Evolutionary conservation across 805 yeast genomes (phyloP), one percentile per base, ranked within the genome.

Genomic region (Limtongozyma cylindracea): DNA sequence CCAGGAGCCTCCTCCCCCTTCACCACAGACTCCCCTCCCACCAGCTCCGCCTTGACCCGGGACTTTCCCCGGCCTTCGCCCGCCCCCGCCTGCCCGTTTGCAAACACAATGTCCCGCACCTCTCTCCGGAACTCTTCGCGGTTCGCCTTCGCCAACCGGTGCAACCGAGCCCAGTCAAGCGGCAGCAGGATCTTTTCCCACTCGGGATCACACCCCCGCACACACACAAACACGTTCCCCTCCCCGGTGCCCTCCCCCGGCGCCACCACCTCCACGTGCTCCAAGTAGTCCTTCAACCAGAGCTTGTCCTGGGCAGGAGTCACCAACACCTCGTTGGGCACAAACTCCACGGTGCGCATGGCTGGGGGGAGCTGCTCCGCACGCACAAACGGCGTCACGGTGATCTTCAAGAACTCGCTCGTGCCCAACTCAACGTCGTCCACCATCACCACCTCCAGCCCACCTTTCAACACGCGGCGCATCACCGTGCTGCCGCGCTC

Each of bases 361-460:
- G 31, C 34, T 16, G 32, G 28, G 10, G 27, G 33, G 6, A 60
- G 38, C 18, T 63, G 68, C 4, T 35, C 19, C 20, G 40, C 34
- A 23, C 55, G 35, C n/a, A 53, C 34, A 27, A 65, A 61, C 38
- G 59, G 53, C 15, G 56, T 29, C 2, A 55, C 67, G 26, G 43
- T 40, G 1, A 68, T 29, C 10, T 56, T 66, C 2, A 68, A 41
- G 23, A 49, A 53, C 21, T 46, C 46, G 17, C 53, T 49, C 4
- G 53, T 55, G 3, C 69, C 72, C 24, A 56, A 47, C 11, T 42
- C 30, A 9, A 66, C 59, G 19, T 62, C 67, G 22, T 51, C 52
- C 10, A 70, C 45, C 17, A 66, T 30, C 5, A 53, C 67, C 3
- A 61, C 43, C 20, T 46, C 53, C 2, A 35, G 29, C 11, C 24